Evolutionary conservation across 352 stramenopile species (phyloP).

Genomic region (Globisporangium iwayamae): DNA sequence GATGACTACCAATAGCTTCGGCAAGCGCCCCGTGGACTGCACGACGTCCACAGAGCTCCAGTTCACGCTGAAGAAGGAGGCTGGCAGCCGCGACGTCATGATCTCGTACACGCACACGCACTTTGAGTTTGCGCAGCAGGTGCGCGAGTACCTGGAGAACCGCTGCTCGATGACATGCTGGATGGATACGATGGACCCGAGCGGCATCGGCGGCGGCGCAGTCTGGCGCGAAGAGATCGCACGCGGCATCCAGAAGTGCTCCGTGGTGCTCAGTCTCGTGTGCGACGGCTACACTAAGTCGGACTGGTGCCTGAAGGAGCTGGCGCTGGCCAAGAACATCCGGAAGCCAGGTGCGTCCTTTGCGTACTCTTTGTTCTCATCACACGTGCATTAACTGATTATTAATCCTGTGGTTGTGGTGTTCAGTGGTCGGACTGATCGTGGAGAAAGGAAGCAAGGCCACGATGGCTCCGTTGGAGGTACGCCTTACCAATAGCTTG

Average conservation of each 20-base stretch:
- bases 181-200: slow-evolving; percentile 85
- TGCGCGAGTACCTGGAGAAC: slow-evolving; percentile 64
- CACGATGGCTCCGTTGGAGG: slow-evolving; percentile 25
- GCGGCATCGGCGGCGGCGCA: slow-evolving; percentile 64
- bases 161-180: slow-evolving; percentile 62
- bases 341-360: slow-evolving; percentile 46
- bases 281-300: slow-evolving; percentile 71
- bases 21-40: slow-evolving; percentile 72
- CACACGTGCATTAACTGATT: slow-evolving; percentile 1
- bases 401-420: neutral
- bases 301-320: slow-evolving; percentile 80
- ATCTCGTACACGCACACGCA: slow-evolving; percentile 80
- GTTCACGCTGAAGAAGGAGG: slow-evolving; percentile 73
- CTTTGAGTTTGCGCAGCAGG: slow-evolving; percentile 48
- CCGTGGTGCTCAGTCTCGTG: slow-evolving; percentile 67
- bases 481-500: slow-evolving; percentile 8
- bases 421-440: slow-evolving; percentile 43
- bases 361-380: neutral
- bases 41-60: slow-evolving; percentile 77
- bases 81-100: slow-evolving; percentile 73
- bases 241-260: slow-evolving; percentile 69
- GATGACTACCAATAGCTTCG: slow-evolving; percentile 55
- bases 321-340: slow-evolving; percentile 70
- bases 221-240: slow-evolving; percentile 83
- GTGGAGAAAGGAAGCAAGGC: slow-evolving; percentile 42